A percentile compares a stretch with the other conserved stretches of the same genome.
phyloP scores from a whole-genome alignment of 208 protist genomes.

The Crithidia mellificae region DNA sequence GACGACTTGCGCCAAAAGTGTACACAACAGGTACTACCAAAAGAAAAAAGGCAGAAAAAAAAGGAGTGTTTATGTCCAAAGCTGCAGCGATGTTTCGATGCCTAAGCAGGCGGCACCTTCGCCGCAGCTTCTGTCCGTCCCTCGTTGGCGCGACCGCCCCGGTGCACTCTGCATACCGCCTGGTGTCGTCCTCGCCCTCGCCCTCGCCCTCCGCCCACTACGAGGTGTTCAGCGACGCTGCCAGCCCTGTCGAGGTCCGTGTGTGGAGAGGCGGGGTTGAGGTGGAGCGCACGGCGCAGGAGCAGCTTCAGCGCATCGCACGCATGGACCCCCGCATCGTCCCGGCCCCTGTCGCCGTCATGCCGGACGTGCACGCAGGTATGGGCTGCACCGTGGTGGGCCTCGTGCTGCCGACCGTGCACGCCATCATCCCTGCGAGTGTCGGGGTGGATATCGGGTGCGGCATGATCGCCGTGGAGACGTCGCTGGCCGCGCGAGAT shows the following conservation, averaged over 20 bases:
- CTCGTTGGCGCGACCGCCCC: background rate
- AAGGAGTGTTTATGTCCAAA: background rate
- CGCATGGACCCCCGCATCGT: slow-evolving; percentile 55
- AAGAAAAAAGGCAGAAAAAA: too few relatives aligned
- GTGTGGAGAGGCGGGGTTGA: slow-evolving; percentile 69
- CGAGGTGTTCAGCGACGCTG: slow-evolving; percentile 31
- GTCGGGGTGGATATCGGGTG: slow-evolving; percentile 93
- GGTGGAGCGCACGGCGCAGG: slow-evolving; percentile 53
- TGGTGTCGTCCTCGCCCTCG: too few relatives aligned
- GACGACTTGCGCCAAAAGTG: too few relatives aligned
- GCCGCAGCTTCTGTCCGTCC: background rate
- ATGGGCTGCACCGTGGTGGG: slow-evolving; percentile 86
- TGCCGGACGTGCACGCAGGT: slow-evolving; percentile 90
- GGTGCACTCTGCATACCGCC: background rate
- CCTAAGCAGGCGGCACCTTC: background rate
- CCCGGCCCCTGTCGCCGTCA: slow-evolving; percentile 74
- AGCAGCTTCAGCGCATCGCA: slow-evolving; percentile 61
- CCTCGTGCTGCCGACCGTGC: slow-evolving; percentile 81
- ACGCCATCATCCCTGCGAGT: slow-evolving; percentile 81
- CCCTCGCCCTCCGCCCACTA: slow-evolving; percentile 14
- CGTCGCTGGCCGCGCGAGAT: slow-evolving; percentile 64
- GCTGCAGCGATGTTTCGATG: background rate
- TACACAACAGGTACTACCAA: too few relatives aligned
- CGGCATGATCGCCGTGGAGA: slow-evolving; percentile 86
- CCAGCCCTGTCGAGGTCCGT: slow-evolving; percentile 50